Base-by-base conservation (phyloP, 1,284 basidiomycete genomes). In the Ceraceosorus bombacis region DNA sequence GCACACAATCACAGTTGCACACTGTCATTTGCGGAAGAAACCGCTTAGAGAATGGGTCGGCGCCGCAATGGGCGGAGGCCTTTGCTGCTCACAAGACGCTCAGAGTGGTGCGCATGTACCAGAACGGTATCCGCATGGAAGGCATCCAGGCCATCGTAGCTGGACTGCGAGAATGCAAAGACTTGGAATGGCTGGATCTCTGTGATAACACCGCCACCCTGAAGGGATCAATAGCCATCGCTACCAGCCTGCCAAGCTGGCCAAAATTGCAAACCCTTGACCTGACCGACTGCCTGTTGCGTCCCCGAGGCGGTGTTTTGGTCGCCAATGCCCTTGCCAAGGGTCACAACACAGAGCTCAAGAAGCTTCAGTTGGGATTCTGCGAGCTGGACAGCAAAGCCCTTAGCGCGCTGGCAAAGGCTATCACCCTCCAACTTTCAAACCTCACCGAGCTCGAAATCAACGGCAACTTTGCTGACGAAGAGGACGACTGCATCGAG, bases 41-140 rank as follows among this genome's bases (percentile, higher is more conserved):
- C 79, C 84, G 95, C 38, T 82, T 97, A 55, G 93, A 98, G 81
- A 87, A 95, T 74, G 92, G 90, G 49, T 88, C 87, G 1, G 89
- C 94, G 0, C 70, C 81, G 0, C 82, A 83, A 6, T 97, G 91
- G 88, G 90, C 90, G 1, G 83, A 85, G 53, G 93, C 93, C 1
- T 95, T 94, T 69, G 85, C 85, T 6, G 88, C 85, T 46, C 92
- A 96, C 75, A 85, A 84, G 5, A 62, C 68, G 6, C 83, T 98
- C 36, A 81, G 82, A 54, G 90, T 96, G 72, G 88, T 98, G 43
- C 84, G 88, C 67, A 88, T 98, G 86, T 89, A 89, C 48, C 93
- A 98, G 81, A 97, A 98, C 74, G 95, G 93, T 2, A 97, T 99
- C 72, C 83, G 93, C 66, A 91, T 90, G 87, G 87, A 88, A 65